Evolutionary conservation across 148 eudicot genomes (phyloP), one percentile per base, ranked within the genome.

Genomic region (Vaccinium darrowii): DNA sequence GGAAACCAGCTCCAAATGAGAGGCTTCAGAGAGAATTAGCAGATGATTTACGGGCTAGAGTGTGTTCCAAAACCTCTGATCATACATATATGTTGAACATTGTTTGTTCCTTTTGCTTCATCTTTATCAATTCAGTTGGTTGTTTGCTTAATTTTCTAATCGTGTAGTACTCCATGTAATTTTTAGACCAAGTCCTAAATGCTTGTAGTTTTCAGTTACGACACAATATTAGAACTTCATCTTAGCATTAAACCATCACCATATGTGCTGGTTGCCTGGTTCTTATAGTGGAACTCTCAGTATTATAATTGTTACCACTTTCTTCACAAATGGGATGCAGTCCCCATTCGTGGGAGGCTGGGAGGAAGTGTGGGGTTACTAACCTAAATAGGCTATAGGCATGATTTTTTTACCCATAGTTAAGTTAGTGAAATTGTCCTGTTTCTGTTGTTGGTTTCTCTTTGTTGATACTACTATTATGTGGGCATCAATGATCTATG

Each of bases 31-130:
- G 93, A 87, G 89, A 92, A 89, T 86, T 97, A 85, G 99, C 99
- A 16, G 99, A 97, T 86, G 98, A 97, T 78, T 90, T 97, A 79
- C 92, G 99, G 71, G 91, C 93, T 80, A 90, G 65, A 86, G 98
- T 95, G 90, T 77, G 94, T 81, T 83, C 51, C 52, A 23, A 49
- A 27, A 15, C 63, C 25, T 36, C 63, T 19, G 47, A 76, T 73
- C 67, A 53, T 72, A 21, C 0, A 30, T 30, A 52, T 52, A 53
- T 53, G 58, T 12, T 54, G 54, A 81, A 81, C 30, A 81, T 62
- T 56, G 49, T 56, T 79, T 56, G 57, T 79, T 18, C 57, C 67
- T 79, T 47, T 5, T 30, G 4, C 27, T 36, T 7, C 12, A 36
- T 23, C 0, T 73, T 1, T 30, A 30, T 72, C 18, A 1, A 30